A percentile compares a stretch with the other conserved stretches of the same genome.
phyloP scores from a whole-genome alignment of 805 yeast species.

The Wickerhamomyces bovis region DNA sequence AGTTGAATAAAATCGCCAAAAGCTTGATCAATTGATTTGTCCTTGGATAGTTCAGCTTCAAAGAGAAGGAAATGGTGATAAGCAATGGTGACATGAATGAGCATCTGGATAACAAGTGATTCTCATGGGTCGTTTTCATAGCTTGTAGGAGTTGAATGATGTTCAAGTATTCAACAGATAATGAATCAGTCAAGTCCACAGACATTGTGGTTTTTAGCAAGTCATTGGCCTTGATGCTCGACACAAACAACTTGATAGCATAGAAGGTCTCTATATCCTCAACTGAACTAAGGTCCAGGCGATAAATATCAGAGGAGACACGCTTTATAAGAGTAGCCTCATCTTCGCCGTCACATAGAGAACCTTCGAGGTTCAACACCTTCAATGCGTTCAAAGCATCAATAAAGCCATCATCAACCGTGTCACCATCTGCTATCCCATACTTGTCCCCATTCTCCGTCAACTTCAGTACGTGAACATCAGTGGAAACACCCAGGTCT shows the following conservation, averaged over 20 bases:
- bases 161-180: conserved; percentile 8
- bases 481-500: not conserved
- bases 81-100: conserved; percentile 21
- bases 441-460: not conserved
- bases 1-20: conserved; percentile 11
- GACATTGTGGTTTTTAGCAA: conserved; percentile 13
- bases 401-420: not conserved
- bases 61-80: conserved; percentile 20
- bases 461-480: not conserved
- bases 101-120: conserved; percentile 7
- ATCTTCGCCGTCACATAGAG: not conserved
- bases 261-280: not conserved
- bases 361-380: conserved; percentile 1
- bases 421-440: not conserved
- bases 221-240: conserved; percentile 13
- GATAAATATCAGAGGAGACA: not conserved
- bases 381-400: conserved; percentile 10
- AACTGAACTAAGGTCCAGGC: not conserved
- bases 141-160: conserved; percentile 11
- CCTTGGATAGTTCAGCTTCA: conserved; percentile 11
- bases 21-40: conserved; percentile 12
- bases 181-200: conserved; percentile 8
- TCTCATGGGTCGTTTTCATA: not conserved
- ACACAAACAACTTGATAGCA: not conserved
- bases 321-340: not conserved